Evolutionary conservation across 106 monocot species (phyloP), one percentile per base, ranked within the genome.

Genomic region (Narthecium ossifragum): DNA sequence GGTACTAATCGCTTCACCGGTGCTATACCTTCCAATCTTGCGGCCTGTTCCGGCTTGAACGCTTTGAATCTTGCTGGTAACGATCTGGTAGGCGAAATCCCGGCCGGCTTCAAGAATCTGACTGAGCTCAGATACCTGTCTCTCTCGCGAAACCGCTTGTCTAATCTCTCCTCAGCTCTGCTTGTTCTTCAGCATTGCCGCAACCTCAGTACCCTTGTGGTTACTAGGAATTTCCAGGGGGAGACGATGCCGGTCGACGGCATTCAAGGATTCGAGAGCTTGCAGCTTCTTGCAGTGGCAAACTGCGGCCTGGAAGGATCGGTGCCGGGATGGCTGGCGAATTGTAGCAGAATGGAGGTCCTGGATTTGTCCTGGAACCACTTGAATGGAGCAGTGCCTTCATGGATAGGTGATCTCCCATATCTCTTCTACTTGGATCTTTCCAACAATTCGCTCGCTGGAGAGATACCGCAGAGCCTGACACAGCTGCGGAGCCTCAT

Each of bases 351-450:
- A 62, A 32, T 94, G 39, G 75, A 73, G 60, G 80, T 89, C 1
- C 26, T 94, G 46, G 93, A 94, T 59, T 34, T 94, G 5, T 94
- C 94, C 13, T 89, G 83, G 85, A 94, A 94, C 65, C 63, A 54
- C n/a, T 71, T 94, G 29, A 31, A 55, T 8, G 93, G 89, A 23
- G 46, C 30, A 2, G 74, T 94, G 56, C 80, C 89, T 32, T 31
- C 45, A 0, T 89, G 76, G 77, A 47, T 94, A 6, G 89, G 83
- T 6, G 34, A 81, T 38, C 68, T 90, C 3, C 66, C 81, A 18
- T 40, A 57, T 64, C 73, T 96, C 6, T 96, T 96, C 48, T 94
- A 94, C 78, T 31, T 94, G 63, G 93, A 94, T 65, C 20, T 94
- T 9, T 94, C 93, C 8, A 93, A 93, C 60, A 93, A 93, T 67